A percentile compares a stretch with the other conserved stretches of the same genome.
Evolutionary conservation across 208 protist species (phyloP).

Genomic region (Lotmaria passim): DNA sequence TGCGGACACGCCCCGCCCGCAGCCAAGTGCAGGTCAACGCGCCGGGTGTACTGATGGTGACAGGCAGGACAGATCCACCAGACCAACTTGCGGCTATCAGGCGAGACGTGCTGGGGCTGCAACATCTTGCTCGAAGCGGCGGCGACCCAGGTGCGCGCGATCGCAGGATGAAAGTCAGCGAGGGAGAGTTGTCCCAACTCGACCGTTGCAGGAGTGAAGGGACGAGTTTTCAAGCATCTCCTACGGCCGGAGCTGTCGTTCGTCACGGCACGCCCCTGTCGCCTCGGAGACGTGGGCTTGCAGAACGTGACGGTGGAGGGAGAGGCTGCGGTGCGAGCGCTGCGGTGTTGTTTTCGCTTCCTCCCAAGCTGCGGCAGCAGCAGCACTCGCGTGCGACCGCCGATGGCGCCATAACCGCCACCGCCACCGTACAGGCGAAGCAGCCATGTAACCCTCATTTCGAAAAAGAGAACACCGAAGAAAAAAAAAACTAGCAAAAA

Average conservation of each 20-base stretch:
- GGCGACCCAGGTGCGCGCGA: conserved; percentile 69
- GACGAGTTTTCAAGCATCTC: too few species aligned
- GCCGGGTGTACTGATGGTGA: conserved; percentile 59
- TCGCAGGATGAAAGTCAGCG: conserved; percentile 63
- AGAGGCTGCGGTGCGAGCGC: not conserved
- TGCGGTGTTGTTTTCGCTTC: not conserved
- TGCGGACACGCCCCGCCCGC: conserved; percentile 72
- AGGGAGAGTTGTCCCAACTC: conserved; percentile 28
- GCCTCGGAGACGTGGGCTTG: not conserved
- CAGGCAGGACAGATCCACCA: conserved; percentile 82
- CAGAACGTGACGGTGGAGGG: not conserved
- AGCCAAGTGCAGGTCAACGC: conserved; percentile 80
- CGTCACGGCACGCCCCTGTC: not conserved
- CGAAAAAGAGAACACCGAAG: not conserved
- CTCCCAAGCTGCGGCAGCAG: not conserved
- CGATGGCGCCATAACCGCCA: conserved; percentile 3
- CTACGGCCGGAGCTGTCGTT: not conserved
- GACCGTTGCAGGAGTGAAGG: not conserved
- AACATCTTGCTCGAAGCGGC: conserved; percentile 83
- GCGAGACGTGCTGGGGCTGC: conserved; percentile 79
- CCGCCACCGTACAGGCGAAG: conserved; percentile 4
- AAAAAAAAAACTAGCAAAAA: not conserved
- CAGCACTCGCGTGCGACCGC: conserved; percentile 7
- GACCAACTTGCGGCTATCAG: conserved; percentile 69
- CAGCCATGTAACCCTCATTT: not conserved